phyloP scores from a whole-genome alignment of 441 rosid genomes.

The Croton setiger region DNA sequence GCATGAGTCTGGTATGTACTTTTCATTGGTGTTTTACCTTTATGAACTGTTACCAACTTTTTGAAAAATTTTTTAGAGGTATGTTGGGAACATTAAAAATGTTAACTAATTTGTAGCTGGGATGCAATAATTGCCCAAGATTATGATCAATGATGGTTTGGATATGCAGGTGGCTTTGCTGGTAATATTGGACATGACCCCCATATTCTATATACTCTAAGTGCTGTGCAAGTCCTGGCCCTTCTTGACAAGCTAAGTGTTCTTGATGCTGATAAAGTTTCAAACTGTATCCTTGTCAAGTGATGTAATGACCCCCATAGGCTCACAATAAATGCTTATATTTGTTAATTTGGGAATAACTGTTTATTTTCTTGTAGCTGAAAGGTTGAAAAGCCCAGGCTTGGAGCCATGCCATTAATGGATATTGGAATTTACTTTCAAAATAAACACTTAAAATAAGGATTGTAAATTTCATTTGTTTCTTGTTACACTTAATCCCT shows the following conservation, averaged over 20 bases:
- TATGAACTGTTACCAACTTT: background rate
- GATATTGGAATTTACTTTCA: too few relatives aligned
- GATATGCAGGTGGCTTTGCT: slow-evolving; percentile 77
- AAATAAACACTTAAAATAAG: background rate
- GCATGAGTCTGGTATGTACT: slow-evolving; percentile 58
- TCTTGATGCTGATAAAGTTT: slow-evolving; percentile 63
- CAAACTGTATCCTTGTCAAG: slow-evolving; percentile 70
- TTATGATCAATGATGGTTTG: slow-evolving; percentile 6
- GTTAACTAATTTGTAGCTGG: background rate
- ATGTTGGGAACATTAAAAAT: background rate
- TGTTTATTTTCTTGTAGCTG: background rate
- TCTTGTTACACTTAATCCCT: slow-evolving; percentile 37
- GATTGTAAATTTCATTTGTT: background rate
- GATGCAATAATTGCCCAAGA: background rate
- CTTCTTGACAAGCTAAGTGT: slow-evolving; percentile 66
- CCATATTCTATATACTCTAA: slow-evolving; percentile 72
- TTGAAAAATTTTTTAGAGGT: background rate
- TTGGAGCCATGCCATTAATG: too few relatives aligned
- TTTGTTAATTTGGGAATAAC: background rate
- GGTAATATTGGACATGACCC: slow-evolving; percentile 93
- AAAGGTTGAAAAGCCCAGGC: background rate
- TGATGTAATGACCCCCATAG: slow-evolving; percentile 3
- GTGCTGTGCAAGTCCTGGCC: slow-evolving; percentile 87
- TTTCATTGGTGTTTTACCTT: background rate
- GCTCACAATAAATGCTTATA: background rate